Percentiles rank a stretch among this genome's conserved stretches.
These are phyloP conservation scores for Sodiomyces alkalinus DNA, from an alignment of 2,329 filamentous ascomycete species.

Conservation along the genomic window DNA sequence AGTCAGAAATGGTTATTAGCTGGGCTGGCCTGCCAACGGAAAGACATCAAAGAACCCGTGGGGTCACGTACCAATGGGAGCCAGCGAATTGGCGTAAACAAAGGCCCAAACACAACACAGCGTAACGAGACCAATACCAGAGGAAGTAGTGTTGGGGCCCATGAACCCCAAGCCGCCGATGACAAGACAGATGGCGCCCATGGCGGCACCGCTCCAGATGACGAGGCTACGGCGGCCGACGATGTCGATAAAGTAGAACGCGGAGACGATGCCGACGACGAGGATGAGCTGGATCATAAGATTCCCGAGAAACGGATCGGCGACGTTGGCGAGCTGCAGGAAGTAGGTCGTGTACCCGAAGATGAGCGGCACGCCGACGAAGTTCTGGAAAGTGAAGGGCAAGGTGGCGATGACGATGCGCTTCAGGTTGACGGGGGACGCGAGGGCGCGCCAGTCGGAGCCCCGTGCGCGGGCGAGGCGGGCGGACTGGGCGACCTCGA, in stretches of 20 bases:
- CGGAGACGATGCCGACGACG: slow-evolving; percentile 7
- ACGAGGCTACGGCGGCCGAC: slow-evolving; percentile 38
- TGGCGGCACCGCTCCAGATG: slow-evolving; percentile 48
- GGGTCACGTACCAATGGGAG: slow-evolving; percentile 3
- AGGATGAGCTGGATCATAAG: slow-evolving; percentile 5
- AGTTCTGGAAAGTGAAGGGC: slow-evolving; percentile 10
- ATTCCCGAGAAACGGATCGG: slow-evolving; percentile 11
- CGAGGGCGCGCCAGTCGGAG: slow-evolving; percentile 2
- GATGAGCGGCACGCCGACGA: slow-evolving; percentile 10
- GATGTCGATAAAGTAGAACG: slow-evolving; percentile 9
- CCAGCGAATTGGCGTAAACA: slow-evolving; percentile 4
- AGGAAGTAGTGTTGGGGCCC: slow-evolving; percentile 1
- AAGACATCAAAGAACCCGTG: not conserved
- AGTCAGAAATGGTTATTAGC: not conserved
- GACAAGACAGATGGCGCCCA: slow-evolving; percentile 44
- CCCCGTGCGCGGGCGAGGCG: slow-evolving; percentile 4
- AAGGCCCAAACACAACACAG: slow-evolving; percentile 5
- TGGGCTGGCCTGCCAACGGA: too few species aligned
- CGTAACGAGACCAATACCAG: slow-evolving; percentile 5
- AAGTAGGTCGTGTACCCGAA: slow-evolving; percentile 12
- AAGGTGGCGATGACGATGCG: slow-evolving; percentile 9
- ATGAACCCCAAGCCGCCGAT: slow-evolving; percentile 20
- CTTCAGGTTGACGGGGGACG: slow-evolving; percentile 7
- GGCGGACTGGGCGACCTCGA: slow-evolving; percentile 6
- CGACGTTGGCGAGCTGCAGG: slow-evolving; percentile 9